A percentile compares a stretch with the other conserved stretches of the same genome.
Conservation (phyloP, 164 flowering plant species). For the Nymphaea colorata region DNA sequence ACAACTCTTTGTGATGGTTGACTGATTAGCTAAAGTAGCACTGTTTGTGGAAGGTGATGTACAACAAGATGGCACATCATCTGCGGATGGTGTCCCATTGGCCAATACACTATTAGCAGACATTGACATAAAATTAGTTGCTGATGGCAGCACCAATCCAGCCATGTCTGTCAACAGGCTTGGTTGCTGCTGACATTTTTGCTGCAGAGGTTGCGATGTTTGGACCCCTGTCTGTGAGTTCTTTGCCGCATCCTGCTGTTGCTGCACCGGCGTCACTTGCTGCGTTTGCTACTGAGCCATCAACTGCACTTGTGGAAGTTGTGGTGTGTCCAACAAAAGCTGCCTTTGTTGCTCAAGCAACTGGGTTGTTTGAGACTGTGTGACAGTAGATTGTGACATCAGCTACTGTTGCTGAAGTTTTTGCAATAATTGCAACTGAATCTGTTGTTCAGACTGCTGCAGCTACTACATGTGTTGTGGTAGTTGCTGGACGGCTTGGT, state of each 20-base stretch:
- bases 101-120: constrained; percentile 25
- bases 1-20: constrained; percentile 26
- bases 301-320: constrained; percentile 36
- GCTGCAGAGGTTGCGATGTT: constrained; percentile 38
- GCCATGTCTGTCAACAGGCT: constrained; percentile 36
- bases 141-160: constrained; percentile 26
- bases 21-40: constrained; percentile 29
- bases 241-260: constrained; percentile 14
- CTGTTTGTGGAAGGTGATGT: constrained; percentile 83
- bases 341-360: constrained; percentile 65
- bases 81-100: constrained; percentile 47
- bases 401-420: constrained; percentile 71
- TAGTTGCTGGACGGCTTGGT: constrained; percentile 39
- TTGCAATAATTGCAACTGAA: constrained; percentile 63
- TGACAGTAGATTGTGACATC: constrained; percentile 38
- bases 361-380: constrained; percentile 39
- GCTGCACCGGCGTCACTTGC: constrained; percentile 16
- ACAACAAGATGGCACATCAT: constrained; percentile 78
- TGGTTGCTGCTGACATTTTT: constrained; percentile 46
- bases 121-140: constrained; percentile 32
- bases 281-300: constrained; percentile 39
- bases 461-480: constrained; percentile 9
- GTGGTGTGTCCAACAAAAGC: constrained; percentile 35
- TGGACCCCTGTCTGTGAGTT: constrained; percentile 27
- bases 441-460: constrained; percentile 43